Evolutionary conservation across 441 rosid genomes (phyloP).

Genomic region (Erodium chrysanthum): DNA sequence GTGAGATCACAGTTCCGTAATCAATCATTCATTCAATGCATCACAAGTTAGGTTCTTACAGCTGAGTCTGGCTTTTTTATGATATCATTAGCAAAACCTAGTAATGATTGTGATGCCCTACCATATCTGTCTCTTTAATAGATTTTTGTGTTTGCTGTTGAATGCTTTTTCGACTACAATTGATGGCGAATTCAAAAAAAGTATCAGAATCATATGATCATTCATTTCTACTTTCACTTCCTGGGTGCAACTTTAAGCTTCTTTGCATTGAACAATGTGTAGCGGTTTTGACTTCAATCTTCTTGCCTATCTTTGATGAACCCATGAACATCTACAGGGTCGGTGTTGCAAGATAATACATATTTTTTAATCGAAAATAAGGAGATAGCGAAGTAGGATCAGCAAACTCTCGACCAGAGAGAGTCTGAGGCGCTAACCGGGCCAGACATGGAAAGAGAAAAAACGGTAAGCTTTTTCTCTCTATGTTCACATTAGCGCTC

Average conservation of each 20-base stretch:
- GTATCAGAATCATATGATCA: not conserved
- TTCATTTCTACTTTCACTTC: too few species aligned
- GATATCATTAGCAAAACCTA: not conserved
- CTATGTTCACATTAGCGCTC: not conserved
- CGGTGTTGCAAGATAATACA: too few species aligned
- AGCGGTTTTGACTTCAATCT: too few species aligned
- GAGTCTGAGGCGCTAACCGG: too few species aligned
- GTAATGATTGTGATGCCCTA: slow-evolving; percentile 16
- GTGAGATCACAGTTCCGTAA: slow-evolving; percentile 3
- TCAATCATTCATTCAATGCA: not conserved
- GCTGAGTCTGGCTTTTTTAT: not conserved
- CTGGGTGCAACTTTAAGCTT: too few species aligned
- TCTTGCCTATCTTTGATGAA: too few species aligned
- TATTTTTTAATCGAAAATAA: too few species aligned
- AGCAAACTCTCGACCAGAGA: too few species aligned
- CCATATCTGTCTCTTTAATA: slow-evolving; percentile 6
- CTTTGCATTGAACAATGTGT: too few species aligned
- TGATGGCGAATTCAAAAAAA: slow-evolving; percentile 14
- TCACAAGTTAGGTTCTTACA: not conserved
- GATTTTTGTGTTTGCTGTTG: slow-evolving; percentile 9
- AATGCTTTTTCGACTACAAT: slow-evolving; percentile 16
- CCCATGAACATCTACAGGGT: too few species aligned
- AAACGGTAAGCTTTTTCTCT: slow-evolving; percentile 9
- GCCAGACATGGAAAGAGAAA: too few species aligned
- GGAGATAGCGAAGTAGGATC: too few species aligned